Evolutionary conservation across 2,329 filamentous ascomycete genomes (phyloP).

Genomic region (Fusarium nematophilum): DNA sequence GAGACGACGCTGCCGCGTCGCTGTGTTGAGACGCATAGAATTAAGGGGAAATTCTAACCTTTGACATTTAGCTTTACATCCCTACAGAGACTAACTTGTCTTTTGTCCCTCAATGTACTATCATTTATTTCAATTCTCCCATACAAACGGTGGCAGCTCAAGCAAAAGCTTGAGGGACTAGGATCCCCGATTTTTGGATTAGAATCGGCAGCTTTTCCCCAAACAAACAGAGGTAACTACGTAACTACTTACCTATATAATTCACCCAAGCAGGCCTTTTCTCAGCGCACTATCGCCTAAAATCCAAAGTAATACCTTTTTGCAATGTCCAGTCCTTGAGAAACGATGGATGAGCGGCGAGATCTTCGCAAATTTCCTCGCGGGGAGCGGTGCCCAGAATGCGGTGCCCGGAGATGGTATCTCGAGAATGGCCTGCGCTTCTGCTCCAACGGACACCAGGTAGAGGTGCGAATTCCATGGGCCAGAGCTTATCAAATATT

Average conservation of each 20-base stretch:
- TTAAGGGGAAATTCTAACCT: too few relatives aligned
- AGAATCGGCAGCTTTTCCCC: slow-evolving; percentile 25
- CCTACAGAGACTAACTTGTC: too few relatives aligned
- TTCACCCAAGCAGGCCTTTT: neutral
- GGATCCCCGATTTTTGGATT: too few relatives aligned
- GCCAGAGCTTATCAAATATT: neutral
- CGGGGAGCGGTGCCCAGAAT: slow-evolving; percentile 69
- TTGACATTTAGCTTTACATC: too few relatives aligned
- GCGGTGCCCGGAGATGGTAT: slow-evolving; percentile 78
- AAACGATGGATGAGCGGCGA: slow-evolving; percentile 54
- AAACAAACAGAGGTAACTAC: slow-evolving; percentile 4
- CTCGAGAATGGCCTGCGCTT: slow-evolving; percentile 81
- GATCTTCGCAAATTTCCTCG: slow-evolving; percentile 63
- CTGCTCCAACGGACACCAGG: slow-evolving; percentile 83
- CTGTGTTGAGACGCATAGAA: too few relatives aligned
- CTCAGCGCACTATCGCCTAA: neutral
- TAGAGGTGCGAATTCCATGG: slow-evolving; percentile 65
- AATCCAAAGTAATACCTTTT: neutral
- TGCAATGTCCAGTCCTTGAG: slow-evolving; percentile 2
- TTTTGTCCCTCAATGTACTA: too few relatives aligned
- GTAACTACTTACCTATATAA: neutral
- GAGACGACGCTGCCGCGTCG: too few relatives aligned
- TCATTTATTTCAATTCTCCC: too few relatives aligned
- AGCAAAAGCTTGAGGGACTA: slow-evolving; percentile 13
- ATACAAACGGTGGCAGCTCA: too few relatives aligned